Evolutionary conservation across 2,329 filamentous ascomycete species (phyloP).

Genomic region (Sordariomycetes sp.): DNA sequence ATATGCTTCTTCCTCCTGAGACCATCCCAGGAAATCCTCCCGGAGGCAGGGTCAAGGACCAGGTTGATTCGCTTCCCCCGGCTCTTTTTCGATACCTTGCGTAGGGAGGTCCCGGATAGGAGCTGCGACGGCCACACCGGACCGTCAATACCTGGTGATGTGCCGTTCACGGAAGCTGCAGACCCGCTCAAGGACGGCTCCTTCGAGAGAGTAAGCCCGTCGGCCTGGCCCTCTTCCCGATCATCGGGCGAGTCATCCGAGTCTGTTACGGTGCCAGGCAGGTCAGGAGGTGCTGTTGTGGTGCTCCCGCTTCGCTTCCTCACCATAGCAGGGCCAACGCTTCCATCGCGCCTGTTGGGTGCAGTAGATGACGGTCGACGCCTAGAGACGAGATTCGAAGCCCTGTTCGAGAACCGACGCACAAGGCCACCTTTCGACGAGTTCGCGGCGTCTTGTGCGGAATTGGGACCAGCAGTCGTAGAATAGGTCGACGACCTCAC

Average conservation of each 20-base stretch:
- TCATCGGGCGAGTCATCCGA: constrained; percentile 49
- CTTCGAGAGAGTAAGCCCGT: constrained; percentile 13
- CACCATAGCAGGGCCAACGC: constrained; percentile 80
- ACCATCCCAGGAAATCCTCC: constrained; percentile 81
- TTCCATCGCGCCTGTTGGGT: constrained; percentile 71
- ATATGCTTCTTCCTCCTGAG: constrained; percentile 71
- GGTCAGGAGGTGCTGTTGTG: constrained; percentile 50
- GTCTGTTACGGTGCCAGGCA: constrained; percentile 30
- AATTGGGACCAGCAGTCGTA: constrained; percentile 8
- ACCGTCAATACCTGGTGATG: constrained; percentile 37
- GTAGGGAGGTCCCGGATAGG: constrained; percentile 66
- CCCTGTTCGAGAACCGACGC: constrained; percentile 73
- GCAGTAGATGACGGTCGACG: constrained; percentile 70
- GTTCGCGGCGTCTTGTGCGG: constrained; percentile 25
- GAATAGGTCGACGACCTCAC: constrained; percentile 7
- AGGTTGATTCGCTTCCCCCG: constrained; percentile 59
- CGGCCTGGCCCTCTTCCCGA: constrained; percentile 34
- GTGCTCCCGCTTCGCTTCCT: constrained; percentile 85
- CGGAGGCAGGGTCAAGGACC: constrained; percentile 70
- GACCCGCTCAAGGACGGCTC: constrained; percentile 38
- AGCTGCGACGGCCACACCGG: constrained; percentile 70
- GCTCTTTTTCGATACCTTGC: constrained; percentile 73
- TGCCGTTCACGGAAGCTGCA: constrained; percentile 33
- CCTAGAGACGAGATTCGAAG: constrained; percentile 56
- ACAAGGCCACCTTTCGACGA: constrained; percentile 42